phyloP scores from a whole-genome alignment of 495 filamentous ascomycete genomes.

The Trichoderma parareesei region DNA sequence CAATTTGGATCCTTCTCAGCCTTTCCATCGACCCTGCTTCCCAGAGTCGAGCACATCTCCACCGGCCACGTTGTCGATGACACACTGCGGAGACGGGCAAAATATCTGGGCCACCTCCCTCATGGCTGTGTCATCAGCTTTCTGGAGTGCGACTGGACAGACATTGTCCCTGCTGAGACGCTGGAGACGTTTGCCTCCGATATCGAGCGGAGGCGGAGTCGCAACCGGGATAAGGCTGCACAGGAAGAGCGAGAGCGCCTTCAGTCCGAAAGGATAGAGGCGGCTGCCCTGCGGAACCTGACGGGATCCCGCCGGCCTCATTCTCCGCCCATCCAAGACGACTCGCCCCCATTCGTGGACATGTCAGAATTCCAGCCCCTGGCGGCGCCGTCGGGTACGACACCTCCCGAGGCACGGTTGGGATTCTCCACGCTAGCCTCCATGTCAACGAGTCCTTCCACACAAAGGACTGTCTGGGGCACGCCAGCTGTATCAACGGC shows the following conservation, averaged over 20 bases:
- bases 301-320: constrained; percentile 31
- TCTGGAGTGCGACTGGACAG: constrained; percentile 95
- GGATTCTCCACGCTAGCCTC: constrained; percentile 37
- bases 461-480: constrained; percentile 78
- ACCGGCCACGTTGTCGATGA: constrained; percentile 89
- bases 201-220: constrained; percentile 68
- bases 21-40: constrained; percentile 86
- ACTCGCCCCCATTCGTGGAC: constrained; percentile 29
- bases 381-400: constrained; percentile 32
- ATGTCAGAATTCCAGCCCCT: constrained; percentile 62
- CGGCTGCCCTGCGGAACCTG: constrained; percentile 32
- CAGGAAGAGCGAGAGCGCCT: constrained; percentile 86
- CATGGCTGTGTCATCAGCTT: constrained; percentile 91
- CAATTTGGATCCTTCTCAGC: constrained; percentile 75
- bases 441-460: constrained; percentile 69
- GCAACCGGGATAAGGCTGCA: constrained; percentile 77
- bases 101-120: constrained; percentile 87
- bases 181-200: constrained; percentile 66
- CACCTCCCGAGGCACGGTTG: constrained; percentile 29
- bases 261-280: constrained; percentile 78
- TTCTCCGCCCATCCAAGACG: constrained; percentile 26
- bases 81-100: constrained; percentile 73
- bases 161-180: constrained; percentile 69
- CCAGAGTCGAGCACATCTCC: constrained; percentile 84
- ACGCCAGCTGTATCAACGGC: constrained; percentile 54